phyloP scores from a whole-genome alignment of 2,329 filamentous ascomycete genomes.

The Calonectria pseudoturangicola region DNA sequence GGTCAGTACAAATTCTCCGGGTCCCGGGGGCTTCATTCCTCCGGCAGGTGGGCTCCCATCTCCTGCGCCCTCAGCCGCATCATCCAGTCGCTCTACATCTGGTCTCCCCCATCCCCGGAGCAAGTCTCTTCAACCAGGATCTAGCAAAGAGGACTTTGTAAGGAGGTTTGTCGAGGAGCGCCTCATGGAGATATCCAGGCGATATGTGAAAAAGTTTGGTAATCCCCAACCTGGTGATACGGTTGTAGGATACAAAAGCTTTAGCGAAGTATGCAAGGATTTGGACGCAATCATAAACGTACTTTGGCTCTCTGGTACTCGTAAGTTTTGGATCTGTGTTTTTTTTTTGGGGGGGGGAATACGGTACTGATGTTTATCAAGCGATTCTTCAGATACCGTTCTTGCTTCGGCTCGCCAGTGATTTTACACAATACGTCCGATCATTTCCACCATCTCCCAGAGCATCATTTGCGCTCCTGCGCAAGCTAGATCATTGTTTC shows the following conservation, averaged over 20 bases:
- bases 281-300: slow-evolving; percentile 85
- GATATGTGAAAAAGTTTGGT: slow-evolving; percentile 77
- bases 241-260: slow-evolving; percentile 73
- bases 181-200: slow-evolving; percentile 72
- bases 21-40: slow-evolving; percentile 72
- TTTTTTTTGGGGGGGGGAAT: no score
- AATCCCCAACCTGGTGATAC: slow-evolving; percentile 67
- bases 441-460: slow-evolving; percentile 78
- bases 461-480: slow-evolving; percentile 81
- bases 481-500: slow-evolving; percentile 90
- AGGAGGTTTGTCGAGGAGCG: slow-evolving; percentile 74
- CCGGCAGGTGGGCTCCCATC: slow-evolving; percentile 68
- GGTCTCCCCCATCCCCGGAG: slow-evolving; percentile 74
- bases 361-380: slow-evolving; percentile 35
- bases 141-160: slow-evolving; percentile 76
- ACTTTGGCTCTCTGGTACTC: slow-evolving; percentile 90
- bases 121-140: slow-evolving; percentile 72
- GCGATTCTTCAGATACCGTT: slow-evolving; percentile 84
- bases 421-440: slow-evolving; percentile 82
- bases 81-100: slow-evolving; percentile 63
- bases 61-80: slow-evolving; percentile 70
- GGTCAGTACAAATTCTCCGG: slow-evolving; percentile 36
- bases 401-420: slow-evolving; percentile 84
- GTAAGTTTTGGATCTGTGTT: slow-evolving; percentile 68
- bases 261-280: slow-evolving; percentile 83